phyloP scores from a whole-genome alignment of 2,329 filamentous ascomycete genomes.

The Rhynchosporium secalis region DNA sequence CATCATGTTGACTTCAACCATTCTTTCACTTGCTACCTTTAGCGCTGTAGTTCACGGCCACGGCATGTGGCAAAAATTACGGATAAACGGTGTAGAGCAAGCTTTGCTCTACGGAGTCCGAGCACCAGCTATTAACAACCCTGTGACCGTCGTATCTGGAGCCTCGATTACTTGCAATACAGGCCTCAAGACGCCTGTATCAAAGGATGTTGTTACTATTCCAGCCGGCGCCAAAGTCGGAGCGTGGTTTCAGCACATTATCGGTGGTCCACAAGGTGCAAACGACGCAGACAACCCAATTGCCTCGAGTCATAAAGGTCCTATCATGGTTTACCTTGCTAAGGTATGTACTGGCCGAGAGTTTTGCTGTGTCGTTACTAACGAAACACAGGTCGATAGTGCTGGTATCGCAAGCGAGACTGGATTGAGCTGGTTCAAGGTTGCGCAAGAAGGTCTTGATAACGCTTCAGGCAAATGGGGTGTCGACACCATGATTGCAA shows the following conservation, averaged over 20 bases:
- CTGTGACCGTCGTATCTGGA: constrained; percentile 50
- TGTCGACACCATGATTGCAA: constrained; percentile 35
- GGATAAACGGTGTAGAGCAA: constrained; percentile 50
- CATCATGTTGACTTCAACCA: constrained; percentile 15
- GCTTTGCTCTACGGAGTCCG: constrained; percentile 52
- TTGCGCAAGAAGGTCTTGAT: constrained; percentile 44
- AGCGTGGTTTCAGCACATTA: constrained; percentile 52
- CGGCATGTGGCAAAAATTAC: constrained; percentile 49
- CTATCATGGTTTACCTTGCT: constrained; percentile 46
- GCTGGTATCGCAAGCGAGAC: constrained; percentile 37
- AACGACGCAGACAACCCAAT: constrained; percentile 51
- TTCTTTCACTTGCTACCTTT: constrained; percentile 20
- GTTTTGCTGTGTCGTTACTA: neutral
- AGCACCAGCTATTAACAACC: constrained; percentile 51
- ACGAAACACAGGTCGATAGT: constrained; percentile 41
- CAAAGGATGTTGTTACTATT: constrained; percentile 45
- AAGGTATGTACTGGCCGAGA: constrained; percentile 40
- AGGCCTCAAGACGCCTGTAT: constrained; percentile 42
- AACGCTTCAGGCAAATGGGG: constrained; percentile 30
- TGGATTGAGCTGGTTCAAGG: constrained; percentile 45
- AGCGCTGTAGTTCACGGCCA: constrained; percentile 40
- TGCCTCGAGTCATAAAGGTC: constrained; percentile 48
- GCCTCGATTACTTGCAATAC: constrained; percentile 50
- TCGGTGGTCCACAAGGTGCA: constrained; percentile 48
- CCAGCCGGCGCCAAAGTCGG: constrained; percentile 51